These are phyloP conservation scores for Blastobotrys apis DNA, from an alignment of 1,139 yeast genomes.

Conservation along the genomic window DNA sequence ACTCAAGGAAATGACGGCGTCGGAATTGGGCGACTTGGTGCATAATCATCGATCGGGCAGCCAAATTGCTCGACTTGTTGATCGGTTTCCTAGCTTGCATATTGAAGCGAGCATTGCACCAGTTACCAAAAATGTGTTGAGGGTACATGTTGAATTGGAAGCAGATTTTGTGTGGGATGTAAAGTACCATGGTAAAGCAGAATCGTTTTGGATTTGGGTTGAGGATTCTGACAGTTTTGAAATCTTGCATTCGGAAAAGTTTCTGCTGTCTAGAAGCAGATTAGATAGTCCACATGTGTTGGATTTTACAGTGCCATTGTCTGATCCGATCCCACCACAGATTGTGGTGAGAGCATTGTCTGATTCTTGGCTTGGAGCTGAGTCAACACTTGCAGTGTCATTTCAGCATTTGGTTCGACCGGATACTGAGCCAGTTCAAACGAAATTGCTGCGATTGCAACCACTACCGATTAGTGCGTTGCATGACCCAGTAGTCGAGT, in stretches of 20 bases:
- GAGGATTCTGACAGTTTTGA: constrained; percentile 65
- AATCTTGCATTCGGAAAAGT: constrained; percentile 77
- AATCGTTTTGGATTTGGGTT: constrained; percentile 90
- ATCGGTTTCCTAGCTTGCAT: constrained; percentile 67
- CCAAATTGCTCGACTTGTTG: constrained; percentile 54
- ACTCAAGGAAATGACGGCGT: constrained; percentile 66
- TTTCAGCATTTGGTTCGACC: constrained; percentile 90
- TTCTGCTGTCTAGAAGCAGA: constrained; percentile 60
- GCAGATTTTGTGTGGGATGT: constrained; percentile 87
- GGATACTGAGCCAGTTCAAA: constrained; percentile 77
- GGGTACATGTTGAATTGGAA: constrained; percentile 64
- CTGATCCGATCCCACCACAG: constrained; percentile 87
- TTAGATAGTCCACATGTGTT: constrained; percentile 59
- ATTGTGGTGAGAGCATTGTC: constrained; percentile 73
- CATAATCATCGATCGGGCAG: constrained; percentile 76
- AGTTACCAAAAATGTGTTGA: constrained; percentile 77
- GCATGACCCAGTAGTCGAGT: constrained; percentile 62
- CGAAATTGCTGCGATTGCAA: constrained; percentile 71
- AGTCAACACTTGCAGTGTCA: constrained; percentile 69
- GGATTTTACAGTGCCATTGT: constrained; percentile 88
- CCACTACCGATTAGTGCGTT: constrained; percentile 85
- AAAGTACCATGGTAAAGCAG: constrained; percentile 74
- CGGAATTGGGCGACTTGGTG: constrained; percentile 83
- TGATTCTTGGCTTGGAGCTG: constrained; percentile 89
- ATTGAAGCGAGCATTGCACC: constrained; percentile 87